Base-by-base conservation (phyloP, 441 rosid genomes). In the Oxalis stricta region DNA sequence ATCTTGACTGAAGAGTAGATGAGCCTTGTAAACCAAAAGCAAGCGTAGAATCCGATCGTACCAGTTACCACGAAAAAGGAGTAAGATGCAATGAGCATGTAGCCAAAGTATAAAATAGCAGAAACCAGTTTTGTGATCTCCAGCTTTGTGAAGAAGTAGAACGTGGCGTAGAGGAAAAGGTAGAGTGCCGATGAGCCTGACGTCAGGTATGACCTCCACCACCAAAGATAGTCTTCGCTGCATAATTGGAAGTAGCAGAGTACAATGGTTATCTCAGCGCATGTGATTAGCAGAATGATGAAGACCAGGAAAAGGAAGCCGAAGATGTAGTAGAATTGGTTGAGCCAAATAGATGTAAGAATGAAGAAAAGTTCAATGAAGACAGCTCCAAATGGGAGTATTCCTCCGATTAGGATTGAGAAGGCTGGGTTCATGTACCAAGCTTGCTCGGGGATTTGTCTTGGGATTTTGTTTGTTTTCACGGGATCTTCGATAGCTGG, bases 161-260 rank as follows among this genome's bases (percentile, higher is more conserved):
- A 76, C 2, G 77, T 53, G 0, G 84, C 80, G 7, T 76, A 76
- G 21, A 73, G 75, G 56, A 73, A 73, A 38, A 73, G 73, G 50
- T 73, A 76, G 1, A 76, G 38, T 3, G 80, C 80, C 2, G 84
- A 73, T 17, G 84, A 76, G 33, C 80, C 84, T 26, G 84, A 68
- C 11, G 80, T 76, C 12, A 76, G 73, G 55, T 76, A 76, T 5
- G 84, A 76, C 39, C 84, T 76, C 84, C 84, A 76, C 84, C 84
- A 76, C 77, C 84, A 76, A 0, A 72, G 69, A 38, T 76, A 76
- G 55, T 76, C 84, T 39, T 76, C 80, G 18, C 79, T 76, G 68
- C 84, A 76, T 11, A 76, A 64, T 63, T 76, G 79, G 71, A 73
- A 76, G 65, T 76, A 76, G 64, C 77, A 76, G 45, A 76, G 84